Percentiles rank a stretch among this genome's conserved stretches.
These are phyloP conservation scores for Solanum paucissectum DNA, from an alignment of 257 asterid genomes.

Conservation along the genomic window DNA sequence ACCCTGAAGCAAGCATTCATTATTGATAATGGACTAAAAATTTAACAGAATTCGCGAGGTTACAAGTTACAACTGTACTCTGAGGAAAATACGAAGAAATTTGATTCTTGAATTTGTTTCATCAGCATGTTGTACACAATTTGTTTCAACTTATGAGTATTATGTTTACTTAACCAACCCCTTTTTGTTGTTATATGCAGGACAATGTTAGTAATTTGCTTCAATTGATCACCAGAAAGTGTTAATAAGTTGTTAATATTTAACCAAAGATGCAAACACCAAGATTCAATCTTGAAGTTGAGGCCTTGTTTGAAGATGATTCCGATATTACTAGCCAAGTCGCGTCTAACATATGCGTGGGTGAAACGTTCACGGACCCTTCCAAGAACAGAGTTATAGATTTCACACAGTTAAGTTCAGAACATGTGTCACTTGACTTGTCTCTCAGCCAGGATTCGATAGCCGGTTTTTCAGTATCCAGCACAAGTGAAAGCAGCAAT, in stretches of 20 bases:
- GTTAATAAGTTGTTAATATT: background rate
- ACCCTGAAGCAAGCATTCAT: background rate
- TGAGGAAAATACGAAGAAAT: background rate
- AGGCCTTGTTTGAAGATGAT: slow-evolving; percentile 17
- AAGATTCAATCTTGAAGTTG: slow-evolving; percentile 24
- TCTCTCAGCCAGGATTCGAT: slow-evolving; percentile 21
- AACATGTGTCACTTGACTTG: slow-evolving; percentile 30
- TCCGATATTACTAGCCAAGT: slow-evolving; percentile 25
- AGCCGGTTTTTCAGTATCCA: slow-evolving; percentile 20
- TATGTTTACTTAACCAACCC: background rate
- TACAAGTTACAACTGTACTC: background rate
- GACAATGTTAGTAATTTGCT: background rate
- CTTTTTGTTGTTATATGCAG: background rate
- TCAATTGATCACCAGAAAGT: background rate
- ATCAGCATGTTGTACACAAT: background rate
- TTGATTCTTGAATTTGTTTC: background rate
- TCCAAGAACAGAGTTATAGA: slow-evolving; percentile 5
- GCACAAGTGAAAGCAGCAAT: slow-evolving; percentile 43
- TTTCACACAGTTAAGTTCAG: slow-evolving; percentile 9
- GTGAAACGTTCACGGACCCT: slow-evolving; percentile 10
- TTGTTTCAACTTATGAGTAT: background rate
- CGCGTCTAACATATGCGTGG: slow-evolving; percentile 25
- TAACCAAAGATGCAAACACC: slow-evolving; percentile 22
- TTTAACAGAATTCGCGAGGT: background rate
- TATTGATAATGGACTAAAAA: background rate